These are phyloP conservation scores for Nadsonia commutata DNA, from an alignment of 1,139 yeast genomes.

Conservation along the genomic window DNA sequence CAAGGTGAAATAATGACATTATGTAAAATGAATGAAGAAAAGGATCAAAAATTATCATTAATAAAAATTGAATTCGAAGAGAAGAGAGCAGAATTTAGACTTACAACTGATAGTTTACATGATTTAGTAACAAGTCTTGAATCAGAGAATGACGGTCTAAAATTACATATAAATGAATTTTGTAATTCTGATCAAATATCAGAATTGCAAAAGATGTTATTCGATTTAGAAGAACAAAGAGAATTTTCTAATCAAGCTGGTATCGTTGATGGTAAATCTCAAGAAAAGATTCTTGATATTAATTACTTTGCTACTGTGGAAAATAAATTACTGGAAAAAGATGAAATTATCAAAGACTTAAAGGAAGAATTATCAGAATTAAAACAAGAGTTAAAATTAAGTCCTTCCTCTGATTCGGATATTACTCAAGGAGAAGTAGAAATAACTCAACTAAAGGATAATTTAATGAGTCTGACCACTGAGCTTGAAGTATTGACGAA, in stretches of 20 bases:
- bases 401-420: not conserved
- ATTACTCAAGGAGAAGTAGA: not conserved
- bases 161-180: conserved; percentile 14
- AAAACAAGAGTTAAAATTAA: conserved; percentile 2
- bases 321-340: conserved; percentile 19
- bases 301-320: conserved; percentile 18
- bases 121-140: conserved; percentile 11
- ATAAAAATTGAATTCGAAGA: conserved; percentile 18
- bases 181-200: conserved; percentile 12
- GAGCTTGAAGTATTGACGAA: not conserved
- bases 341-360: conserved; percentile 16
- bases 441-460: not conserved
- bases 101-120: conserved; percentile 18
- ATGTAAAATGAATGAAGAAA: conserved; percentile 12
- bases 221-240: conserved; percentile 15
- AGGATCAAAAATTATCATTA: conserved; percentile 16
- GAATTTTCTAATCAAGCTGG: conserved; percentile 15
- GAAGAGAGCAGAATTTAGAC: conserved; percentile 22
- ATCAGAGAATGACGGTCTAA: conserved; percentile 15
- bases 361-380: conserved; percentile 6
- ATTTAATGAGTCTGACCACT: too few relatives aligned
- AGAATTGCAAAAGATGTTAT: conserved; percentile 14
- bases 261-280: conserved; percentile 7
- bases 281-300: not conserved
- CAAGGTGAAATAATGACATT: conserved; percentile 4